Conservation (phyloP, 2,329 filamentous ascomycete genomes). For the Septoria petroselini region DNA sequence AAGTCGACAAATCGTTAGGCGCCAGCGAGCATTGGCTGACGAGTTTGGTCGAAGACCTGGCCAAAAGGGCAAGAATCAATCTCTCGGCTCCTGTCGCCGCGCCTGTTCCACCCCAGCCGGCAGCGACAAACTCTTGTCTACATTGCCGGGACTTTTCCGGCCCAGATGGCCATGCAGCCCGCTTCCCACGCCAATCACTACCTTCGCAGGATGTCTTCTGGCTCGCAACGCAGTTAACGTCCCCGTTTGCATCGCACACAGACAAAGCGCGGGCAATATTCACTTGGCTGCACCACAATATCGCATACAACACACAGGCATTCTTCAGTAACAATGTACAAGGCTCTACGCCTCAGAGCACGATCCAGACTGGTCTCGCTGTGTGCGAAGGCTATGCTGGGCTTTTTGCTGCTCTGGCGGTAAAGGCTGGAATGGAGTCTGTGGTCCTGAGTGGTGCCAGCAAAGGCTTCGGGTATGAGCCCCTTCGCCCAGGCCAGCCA, state of each 20-base stretch:
- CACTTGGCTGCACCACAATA: conserved; percentile 92
- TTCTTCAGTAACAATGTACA: conserved; percentile 73
- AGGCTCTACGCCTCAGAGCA: conserved; percentile 66
- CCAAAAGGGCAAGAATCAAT: conserved; percentile 12
- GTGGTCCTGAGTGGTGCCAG: conserved; percentile 74
- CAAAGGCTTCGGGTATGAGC: conserved; percentile 74
- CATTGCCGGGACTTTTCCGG: conserved; percentile 83
- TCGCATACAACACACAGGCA: conserved; percentile 74
- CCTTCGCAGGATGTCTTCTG: conserved; percentile 66
- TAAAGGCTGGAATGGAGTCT: conserved; percentile 74
- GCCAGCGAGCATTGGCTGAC: conserved; percentile 19
- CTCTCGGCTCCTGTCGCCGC: conserved; percentile 11
- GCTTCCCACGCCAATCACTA: conserved; percentile 69
- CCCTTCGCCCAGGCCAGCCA: conserved; percentile 61
- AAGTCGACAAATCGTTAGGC: conserved; percentile 21
- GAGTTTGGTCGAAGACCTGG: conserved; percentile 13
- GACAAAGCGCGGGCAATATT: conserved; percentile 94
- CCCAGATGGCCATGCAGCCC: conserved; percentile 73
- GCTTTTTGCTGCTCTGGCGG: conserved; percentile 74
- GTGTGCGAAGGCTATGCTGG: conserved; percentile 91
- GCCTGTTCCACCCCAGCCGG: conserved; percentile 19
- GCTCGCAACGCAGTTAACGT: conserved; percentile 74
- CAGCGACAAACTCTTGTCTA: conserved; percentile 56
- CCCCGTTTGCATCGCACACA: conserved; percentile 78
- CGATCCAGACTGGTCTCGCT: conserved; percentile 71